Base-by-base conservation (phyloP, 2,329 filamentous ascomycete species). In the Clonostachys byssicola region DNA sequence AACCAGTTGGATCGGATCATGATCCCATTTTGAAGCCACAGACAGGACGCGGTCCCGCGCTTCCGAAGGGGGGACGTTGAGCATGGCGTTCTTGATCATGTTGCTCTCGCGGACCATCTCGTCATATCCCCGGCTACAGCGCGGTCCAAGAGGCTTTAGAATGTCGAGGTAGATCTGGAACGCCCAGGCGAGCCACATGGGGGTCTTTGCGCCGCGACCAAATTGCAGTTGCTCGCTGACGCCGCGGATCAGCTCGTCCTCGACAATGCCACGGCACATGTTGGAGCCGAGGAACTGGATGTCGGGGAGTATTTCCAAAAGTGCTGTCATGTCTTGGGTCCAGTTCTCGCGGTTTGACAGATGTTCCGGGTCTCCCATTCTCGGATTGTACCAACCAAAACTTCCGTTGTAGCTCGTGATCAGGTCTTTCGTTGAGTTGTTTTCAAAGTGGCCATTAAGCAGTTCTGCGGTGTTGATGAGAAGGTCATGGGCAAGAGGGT, bases 51-150 rank as follows among this genome's bases (percentile, higher is more conserved):
- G 3, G 36, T 33, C 3, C 16, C 4, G 1, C 41, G 8, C 10
- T 48, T 42, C 9, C 20, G 20, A 23, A 40, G 1, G 4, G 23
- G 55, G 52, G 3, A 57, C 45, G 2, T 47, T 33, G 10, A 52
- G 16, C 23, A 57, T 48, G 9, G 44, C 34, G 8, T 54, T 51
- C 36, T 54, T 53, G 2, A 58, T 52, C 12, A 42, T 48, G 6
- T 49, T 47, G n/a, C 49, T 49, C 33, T 56, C 53, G 2, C 47
- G 46, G 13, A 42, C 41, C 12, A 57, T 41, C 7, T 47, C 23
- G 2, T 47, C 35, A 33, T 41, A 49, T 0, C 42, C 50, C 12
- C 23, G 39, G 0, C 6, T 9, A 16, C 36, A 39, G 36, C 12
- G 2, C 36, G 13, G 13, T 13, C 36, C 36, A 6, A 39, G 36